These are phyloP conservation scores for Calonectria henricotiae DNA, from an alignment of 2,329 filamentous ascomycete genomes.

Conservation along the genomic window DNA sequence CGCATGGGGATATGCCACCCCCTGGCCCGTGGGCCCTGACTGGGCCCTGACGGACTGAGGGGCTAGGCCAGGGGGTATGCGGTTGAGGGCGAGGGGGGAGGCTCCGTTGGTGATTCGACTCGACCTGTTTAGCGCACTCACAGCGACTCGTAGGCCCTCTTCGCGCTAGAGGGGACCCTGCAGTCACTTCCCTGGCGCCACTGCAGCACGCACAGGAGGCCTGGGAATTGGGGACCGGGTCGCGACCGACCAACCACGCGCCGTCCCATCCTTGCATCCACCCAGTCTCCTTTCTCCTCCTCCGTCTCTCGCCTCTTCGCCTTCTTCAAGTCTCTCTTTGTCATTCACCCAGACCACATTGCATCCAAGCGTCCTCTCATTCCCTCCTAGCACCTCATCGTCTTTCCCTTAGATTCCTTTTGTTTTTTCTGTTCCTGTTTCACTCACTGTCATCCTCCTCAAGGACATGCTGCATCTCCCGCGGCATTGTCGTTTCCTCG, in stretches of 20 bases:
- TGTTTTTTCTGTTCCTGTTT: slow-evolving; percentile 37
- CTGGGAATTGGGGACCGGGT: slow-evolving; percentile 12
- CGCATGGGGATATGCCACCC: slow-evolving; percentile 23
- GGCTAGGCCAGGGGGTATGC: slow-evolving; percentile 7
- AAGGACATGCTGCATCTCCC: slow-evolving; percentile 51
- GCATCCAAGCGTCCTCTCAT: slow-evolving; percentile 47
- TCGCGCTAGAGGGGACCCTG: background rate
- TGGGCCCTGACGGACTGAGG: background rate
- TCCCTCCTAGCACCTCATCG: slow-evolving; percentile 36
- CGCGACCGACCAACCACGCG: slow-evolving; percentile 25
- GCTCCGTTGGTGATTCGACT: slow-evolving; percentile 42
- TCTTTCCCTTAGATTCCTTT: slow-evolving; percentile 28
- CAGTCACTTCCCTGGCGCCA: slow-evolving; percentile 11
- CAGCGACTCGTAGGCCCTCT: slow-evolving; percentile 4
- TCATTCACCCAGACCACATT: slow-evolving; percentile 41
- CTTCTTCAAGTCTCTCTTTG: slow-evolving; percentile 27
- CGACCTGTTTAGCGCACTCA: background rate
- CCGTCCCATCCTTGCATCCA: slow-evolving; percentile 42
- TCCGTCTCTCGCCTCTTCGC: slow-evolving; percentile 27
- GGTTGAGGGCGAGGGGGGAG: slow-evolving; percentile 48
- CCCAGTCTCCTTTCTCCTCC: slow-evolving; percentile 44
- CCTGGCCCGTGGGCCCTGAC: slow-evolving; percentile 33
- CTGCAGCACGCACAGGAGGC: slow-evolving; percentile 22
- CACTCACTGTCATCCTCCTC: slow-evolving; percentile 37
- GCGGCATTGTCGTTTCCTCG: slow-evolving; percentile 50